Conservation (phyloP, 106 monocot genomes). For the Platanthera zijinensis region DNA sequence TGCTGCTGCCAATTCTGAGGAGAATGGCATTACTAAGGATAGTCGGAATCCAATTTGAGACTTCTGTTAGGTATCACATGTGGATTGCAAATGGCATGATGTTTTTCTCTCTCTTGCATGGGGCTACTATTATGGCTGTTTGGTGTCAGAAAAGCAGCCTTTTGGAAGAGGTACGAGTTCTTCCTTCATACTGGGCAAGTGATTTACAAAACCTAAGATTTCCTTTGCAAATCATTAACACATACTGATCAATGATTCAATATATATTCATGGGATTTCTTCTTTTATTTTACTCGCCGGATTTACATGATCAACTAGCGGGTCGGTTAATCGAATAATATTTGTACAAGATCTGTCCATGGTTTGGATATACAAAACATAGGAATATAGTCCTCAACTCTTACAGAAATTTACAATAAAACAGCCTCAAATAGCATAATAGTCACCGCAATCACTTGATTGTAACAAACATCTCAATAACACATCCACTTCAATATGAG, state of each 20-base stretch:
- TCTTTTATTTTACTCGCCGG: too few species aligned
- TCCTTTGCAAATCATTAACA: neutral
- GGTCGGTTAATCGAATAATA: too few species aligned
- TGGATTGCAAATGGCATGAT: constrained; percentile 63
- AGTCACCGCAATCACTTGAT: too few species aligned
- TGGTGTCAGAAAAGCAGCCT: constrained; percentile 42
- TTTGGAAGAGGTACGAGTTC: constrained; percentile 34
- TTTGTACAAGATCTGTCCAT: too few species aligned
- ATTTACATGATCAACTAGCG: too few species aligned
- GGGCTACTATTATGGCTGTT: constrained; percentile 46
- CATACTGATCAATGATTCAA: neutral
- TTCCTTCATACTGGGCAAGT: neutral
- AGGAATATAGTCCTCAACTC: too few species aligned
- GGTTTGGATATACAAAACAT: too few species aligned
- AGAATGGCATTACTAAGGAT: constrained; percentile 48
- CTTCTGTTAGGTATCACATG: constrained; percentile 67
- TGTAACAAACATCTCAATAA: too few species aligned
- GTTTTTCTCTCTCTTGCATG: constrained; percentile 49
- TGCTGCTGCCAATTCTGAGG: constrained; percentile 61
- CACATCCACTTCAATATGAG: too few species aligned
- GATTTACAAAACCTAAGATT: neutral
- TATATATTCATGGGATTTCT: too few species aligned
- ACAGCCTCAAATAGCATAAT: too few species aligned
- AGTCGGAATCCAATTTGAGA: constrained; percentile 64
- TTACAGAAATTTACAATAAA: too few species aligned